Evolutionary conservation across 306 rosid genomes (phyloP).

Genomic region (Rubus idaeus): DNA sequence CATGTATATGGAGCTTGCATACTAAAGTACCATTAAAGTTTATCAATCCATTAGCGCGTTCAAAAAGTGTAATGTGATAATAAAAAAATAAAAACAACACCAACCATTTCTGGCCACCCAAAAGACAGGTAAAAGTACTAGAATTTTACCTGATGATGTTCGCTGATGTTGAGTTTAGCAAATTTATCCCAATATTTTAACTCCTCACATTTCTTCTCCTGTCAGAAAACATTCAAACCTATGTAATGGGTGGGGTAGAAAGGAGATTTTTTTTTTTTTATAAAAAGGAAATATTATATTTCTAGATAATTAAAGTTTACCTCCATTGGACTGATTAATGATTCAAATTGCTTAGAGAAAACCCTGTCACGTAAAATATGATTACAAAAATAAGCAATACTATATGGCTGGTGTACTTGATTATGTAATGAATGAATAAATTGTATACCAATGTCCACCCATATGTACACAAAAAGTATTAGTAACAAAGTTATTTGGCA

Average conservation of each 20-base stretch:
- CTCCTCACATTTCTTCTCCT: slow-evolving; percentile 55
- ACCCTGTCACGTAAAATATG: slow-evolving; percentile 50
- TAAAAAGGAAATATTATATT: slow-evolving; percentile 12
- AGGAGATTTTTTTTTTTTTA: background rate
- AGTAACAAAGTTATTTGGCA: background rate
- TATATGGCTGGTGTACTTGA: slow-evolving; percentile 16
- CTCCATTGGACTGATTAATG: slow-evolving; percentile 50
- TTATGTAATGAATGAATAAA: background rate
- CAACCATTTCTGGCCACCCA: slow-evolving; percentile 9
- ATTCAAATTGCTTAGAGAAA: slow-evolving; percentile 63
- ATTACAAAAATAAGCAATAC: slow-evolving; percentile 3
- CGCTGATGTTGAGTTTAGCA: slow-evolving; percentile 52
- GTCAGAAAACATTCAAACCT: slow-evolving; percentile 35
- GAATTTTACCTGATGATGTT: slow-evolving; percentile 47
- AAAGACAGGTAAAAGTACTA: slow-evolving; percentile 2
- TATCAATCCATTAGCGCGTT: background rate
- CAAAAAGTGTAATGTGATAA: background rate
- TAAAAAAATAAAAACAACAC: background rate
- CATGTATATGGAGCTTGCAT: background rate
- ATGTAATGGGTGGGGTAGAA: slow-evolving; percentile 12
- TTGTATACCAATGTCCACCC: slow-evolving; percentile 8
- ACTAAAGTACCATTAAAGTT: background rate
- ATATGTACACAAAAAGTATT: background rate
- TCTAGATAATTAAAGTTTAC: slow-evolving; percentile 45
- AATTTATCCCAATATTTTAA: slow-evolving; percentile 60